These are phyloP conservation scores for Lactarius deliciosus DNA, from an alignment of 768 basidiomycete species.

Conservation along the genomic window DNA sequence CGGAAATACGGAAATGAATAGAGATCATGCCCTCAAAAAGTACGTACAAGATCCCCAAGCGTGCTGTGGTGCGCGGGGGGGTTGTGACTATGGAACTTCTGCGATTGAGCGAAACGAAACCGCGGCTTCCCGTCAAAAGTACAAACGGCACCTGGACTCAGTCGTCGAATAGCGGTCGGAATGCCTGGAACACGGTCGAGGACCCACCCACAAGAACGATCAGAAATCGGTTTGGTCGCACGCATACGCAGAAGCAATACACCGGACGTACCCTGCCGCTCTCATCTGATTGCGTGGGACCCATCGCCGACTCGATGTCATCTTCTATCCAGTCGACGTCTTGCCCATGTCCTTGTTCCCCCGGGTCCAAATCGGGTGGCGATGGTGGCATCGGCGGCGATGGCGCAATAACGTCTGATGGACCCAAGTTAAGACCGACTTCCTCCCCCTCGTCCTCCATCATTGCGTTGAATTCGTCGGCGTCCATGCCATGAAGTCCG, in stretches of 20 bases:
- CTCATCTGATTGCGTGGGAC: constrained; percentile 27
- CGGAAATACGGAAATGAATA: constrained; percentile 12
- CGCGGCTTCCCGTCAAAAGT: background rate
- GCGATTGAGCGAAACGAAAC: background rate
- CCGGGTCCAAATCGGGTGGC: constrained; percentile 2
- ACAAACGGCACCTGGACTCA: constrained; percentile 1
- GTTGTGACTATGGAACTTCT: background rate
- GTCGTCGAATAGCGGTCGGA: constrained; percentile 29
- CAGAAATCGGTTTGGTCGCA: background rate
- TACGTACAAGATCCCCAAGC: constrained; percentile 21
- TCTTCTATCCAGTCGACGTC: constrained; percentile 16
- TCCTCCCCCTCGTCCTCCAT: constrained; percentile 62
- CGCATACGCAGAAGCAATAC: background rate
- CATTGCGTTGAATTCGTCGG: constrained; percentile 58
- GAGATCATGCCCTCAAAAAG: constrained; percentile 3
- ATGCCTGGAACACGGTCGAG: constrained; percentile 13
- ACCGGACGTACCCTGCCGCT: constrained; percentile 23
- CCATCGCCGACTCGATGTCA: constrained; percentile 28
- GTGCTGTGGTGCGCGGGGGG: background rate
- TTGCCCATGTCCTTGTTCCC: constrained; percentile 10
- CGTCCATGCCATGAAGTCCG: constrained; percentile 66
- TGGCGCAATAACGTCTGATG: constrained; percentile 9
- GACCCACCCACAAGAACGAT: constrained; percentile 9
- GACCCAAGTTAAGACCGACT: constrained; percentile 33
- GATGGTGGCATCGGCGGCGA: background rate